Percentiles rank a stretch among this genome's conserved stretches.
Conservation (phyloP, 805 yeast species). For the Saitoella complicata region DNA sequence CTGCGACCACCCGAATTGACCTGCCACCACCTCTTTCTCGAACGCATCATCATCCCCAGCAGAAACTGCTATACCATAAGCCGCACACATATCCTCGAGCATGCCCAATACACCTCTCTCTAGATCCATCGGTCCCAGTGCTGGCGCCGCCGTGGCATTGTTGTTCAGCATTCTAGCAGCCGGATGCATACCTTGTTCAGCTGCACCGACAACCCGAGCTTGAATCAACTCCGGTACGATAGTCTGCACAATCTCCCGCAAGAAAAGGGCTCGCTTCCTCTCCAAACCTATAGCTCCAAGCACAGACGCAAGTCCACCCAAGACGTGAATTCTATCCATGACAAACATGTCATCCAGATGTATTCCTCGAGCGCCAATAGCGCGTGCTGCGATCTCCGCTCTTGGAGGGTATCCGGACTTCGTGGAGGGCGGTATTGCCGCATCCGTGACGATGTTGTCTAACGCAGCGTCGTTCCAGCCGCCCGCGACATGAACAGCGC, state of each 20-base stretch:
- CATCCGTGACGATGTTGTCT: neutral
- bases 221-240: slow-evolving; percentile 14
- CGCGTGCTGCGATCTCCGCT: slow-evolving; percentile 2
- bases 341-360: slow-evolving; percentile 11
- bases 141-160: slow-evolving; percentile 1
- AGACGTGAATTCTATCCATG: slow-evolving; percentile 26
- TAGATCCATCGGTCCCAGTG: slow-evolving; percentile 2
- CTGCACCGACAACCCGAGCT: slow-evolving; percentile 11
- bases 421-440: neutral
- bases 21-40: slow-evolving; percentile 5
- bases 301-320: slow-evolving; percentile 47
- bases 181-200: slow-evolving; percentile 8
- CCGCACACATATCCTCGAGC: slow-evolving; percentile 32
- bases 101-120: slow-evolving; percentile 26
- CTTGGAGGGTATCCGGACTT: neutral
- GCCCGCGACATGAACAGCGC: slow-evolving; percentile 33
- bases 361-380: slow-evolving; percentile 7
- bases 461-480: slow-evolving; percentile 23
- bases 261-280: slow-evolving; percentile 54
- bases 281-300: slow-evolving; percentile 43
- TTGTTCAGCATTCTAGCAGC: slow-evolving; percentile 1
- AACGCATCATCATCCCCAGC: slow-evolving; percentile 15
- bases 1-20: slow-evolving; percentile 33
- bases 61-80: slow-evolving; percentile 35
- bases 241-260: slow-evolving; percentile 46